Evolutionary conservation across 768 basidiomycete species (phyloP).

Genomic region (Tricholoma matsutake): DNA sequence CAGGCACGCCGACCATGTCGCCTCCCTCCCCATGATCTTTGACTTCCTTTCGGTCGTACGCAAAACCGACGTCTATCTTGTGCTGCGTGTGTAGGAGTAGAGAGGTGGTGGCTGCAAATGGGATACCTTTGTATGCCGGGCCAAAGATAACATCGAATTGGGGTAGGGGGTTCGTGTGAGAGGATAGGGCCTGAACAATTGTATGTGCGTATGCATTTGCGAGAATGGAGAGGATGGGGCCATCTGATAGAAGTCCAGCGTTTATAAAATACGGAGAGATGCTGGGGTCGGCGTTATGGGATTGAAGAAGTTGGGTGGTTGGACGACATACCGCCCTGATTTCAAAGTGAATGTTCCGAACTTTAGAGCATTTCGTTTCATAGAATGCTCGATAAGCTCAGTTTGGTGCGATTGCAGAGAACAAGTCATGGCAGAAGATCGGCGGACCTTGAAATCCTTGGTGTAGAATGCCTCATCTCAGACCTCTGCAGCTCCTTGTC

Average conservation of each 20-base stretch:
- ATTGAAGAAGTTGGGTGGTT: background rate
- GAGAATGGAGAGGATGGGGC: conserved; percentile 73
- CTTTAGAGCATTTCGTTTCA: conserved; percentile 71
- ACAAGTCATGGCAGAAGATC: conserved; percentile 20
- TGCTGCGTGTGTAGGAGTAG: conserved; percentile 70
- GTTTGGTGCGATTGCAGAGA: conserved; percentile 50
- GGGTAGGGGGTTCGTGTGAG: conserved; percentile 30
- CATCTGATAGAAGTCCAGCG: conserved; percentile 83
- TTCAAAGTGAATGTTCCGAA: conserved; percentile 94
- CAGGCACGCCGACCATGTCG: conserved; percentile 77
- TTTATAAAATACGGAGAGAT: conserved; percentile 98
- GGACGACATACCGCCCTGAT: conserved; percentile 76
- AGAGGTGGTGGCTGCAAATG: conserved; percentile 83
- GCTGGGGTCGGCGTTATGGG: conserved; percentile 32
- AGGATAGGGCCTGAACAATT: conserved; percentile 52
- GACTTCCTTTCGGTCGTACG: conserved; percentile 92
- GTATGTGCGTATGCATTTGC: conserved; percentile 82
- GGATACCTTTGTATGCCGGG: conserved; percentile 97
- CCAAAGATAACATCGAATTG: conserved; percentile 87
- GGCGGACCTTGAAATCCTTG: background rate
- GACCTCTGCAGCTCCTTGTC: background rate
- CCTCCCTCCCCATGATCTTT: conserved; percentile 98
- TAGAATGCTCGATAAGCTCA: conserved; percentile 65
- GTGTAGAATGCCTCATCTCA: background rate
- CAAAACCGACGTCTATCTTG: conserved; percentile 66